phyloP scores from a whole-genome alignment of 2,329 filamentous ascomycete genomes.

The Trichoderma sp. region DNA sequence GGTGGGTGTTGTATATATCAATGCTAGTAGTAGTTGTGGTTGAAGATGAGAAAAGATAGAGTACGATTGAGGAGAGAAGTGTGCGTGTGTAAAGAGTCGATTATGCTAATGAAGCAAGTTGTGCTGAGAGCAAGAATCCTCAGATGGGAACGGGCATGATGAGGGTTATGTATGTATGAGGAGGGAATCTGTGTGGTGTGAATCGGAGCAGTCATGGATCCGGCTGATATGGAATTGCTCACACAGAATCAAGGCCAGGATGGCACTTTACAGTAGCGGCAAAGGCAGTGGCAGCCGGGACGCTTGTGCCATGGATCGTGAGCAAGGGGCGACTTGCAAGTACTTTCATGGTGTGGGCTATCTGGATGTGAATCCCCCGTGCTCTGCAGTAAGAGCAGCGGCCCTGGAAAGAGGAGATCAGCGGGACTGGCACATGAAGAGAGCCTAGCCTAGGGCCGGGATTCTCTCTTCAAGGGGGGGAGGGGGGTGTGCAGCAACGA shows the following conservation, averaged over 20 bases:
- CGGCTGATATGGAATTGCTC: conserved; percentile 20
- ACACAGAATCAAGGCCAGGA: conserved; percentile 9
- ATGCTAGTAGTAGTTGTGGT: not conserved
- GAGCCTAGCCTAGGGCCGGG: conserved; percentile 14
- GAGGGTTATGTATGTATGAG: conserved; percentile 29
- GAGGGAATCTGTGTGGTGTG: conserved; percentile 15
- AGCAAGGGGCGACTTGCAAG: conserved; percentile 14
- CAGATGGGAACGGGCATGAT: conserved; percentile 20
- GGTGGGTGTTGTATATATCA: not conserved
- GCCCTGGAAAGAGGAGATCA: conserved; percentile 20
- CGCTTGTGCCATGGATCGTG: conserved; percentile 19
- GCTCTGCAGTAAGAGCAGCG: conserved; percentile 17
- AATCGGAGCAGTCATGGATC: conserved; percentile 13
- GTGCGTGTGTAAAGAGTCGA: not conserved
- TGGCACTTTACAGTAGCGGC: conserved; percentile 18
- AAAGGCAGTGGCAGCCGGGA: conserved; percentile 18
- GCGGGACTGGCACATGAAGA: conserved; percentile 21
- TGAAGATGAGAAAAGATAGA: not conserved
- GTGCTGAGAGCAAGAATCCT: conserved; percentile 11
- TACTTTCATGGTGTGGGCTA: conserved; percentile 18
- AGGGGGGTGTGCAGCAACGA: conserved; percentile 11
- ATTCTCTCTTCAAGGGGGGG: conserved; percentile 8
- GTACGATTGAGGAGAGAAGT: not conserved
- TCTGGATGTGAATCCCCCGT: conserved; percentile 18
- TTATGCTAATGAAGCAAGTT: conserved; percentile 14